Conservation (phyloP, 352 stramenopile species). For the Pythium oligandrum region DNA sequence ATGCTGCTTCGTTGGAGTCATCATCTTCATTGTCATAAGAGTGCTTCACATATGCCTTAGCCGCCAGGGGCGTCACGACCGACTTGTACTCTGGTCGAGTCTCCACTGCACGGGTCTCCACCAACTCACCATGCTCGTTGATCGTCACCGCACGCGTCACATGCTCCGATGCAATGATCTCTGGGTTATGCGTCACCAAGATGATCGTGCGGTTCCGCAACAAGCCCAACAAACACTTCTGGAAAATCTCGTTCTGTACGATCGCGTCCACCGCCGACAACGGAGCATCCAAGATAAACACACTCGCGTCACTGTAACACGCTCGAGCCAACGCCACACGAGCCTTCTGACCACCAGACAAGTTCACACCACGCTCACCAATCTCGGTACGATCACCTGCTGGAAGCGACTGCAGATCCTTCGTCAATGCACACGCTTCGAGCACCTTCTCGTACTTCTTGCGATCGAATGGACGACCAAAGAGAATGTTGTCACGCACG, state of each 20-base stretch:
- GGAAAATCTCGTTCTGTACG: slow-evolving; percentile 43
- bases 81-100: no score
- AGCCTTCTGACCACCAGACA: slow-evolving; percentile 36
- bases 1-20: no score
- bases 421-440: slow-evolving; percentile 41
- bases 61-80: no score
- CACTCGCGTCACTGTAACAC: slow-evolving; percentile 34
- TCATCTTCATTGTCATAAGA: no score
- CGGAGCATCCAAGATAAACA: slow-evolving; percentile 17
- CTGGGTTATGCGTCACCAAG: slow-evolving; percentile 16
- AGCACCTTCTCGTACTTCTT: slow-evolving; percentile 33
- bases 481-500: slow-evolving; percentile 82
- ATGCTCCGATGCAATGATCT: slow-evolving; percentile 9
- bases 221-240: slow-evolving; percentile 27
- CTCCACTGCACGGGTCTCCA: neutral
- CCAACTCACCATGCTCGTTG: slow-evolving; percentile 2
- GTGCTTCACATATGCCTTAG: no score
- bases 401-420: slow-evolving; percentile 53
- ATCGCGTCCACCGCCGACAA: slow-evolving; percentile 19
- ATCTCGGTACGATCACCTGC: slow-evolving; percentile 46
- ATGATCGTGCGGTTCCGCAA: slow-evolving; percentile 12
- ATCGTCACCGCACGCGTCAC: slow-evolving; percentile 5
- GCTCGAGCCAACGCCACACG: slow-evolving; percentile 42
- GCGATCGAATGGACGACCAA: slow-evolving; percentile 46
- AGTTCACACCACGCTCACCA: slow-evolving; percentile 30